phyloP scores from a whole-genome alignment of 176 grass and related monocot species.

The Tillandsia fasciculata region DNA sequence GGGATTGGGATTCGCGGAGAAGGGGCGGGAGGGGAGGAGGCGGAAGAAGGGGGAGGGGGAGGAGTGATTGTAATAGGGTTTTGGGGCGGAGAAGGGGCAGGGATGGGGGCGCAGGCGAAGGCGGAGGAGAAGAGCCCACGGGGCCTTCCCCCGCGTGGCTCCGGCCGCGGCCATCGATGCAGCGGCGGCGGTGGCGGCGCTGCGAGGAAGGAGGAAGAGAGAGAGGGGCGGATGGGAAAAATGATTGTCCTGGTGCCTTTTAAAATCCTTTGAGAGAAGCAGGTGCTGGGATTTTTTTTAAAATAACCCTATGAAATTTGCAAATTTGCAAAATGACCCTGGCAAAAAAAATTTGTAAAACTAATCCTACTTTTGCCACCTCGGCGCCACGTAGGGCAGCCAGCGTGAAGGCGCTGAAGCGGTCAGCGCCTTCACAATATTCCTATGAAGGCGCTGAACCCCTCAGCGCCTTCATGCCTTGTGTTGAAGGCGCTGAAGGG shows the following conservation, averaged over 20 bases:
- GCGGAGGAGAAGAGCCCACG: slow-evolving; percentile 52
- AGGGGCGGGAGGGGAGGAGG: background rate
- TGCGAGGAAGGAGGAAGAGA: background rate
- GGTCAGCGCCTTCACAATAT: too few species aligned
- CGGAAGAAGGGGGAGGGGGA: background rate
- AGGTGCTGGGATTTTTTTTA: too few species aligned
- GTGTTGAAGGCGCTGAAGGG: too few species aligned
- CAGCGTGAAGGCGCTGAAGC: too few species aligned
- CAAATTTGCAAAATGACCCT: too few species aligned
- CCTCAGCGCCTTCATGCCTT: too few species aligned
- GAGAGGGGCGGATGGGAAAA: slow-evolving; percentile 7
- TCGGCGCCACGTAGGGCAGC: too few species aligned
- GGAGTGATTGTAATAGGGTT: background rate
- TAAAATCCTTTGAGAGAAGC: too few species aligned
- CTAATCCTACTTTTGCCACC: too few species aligned
- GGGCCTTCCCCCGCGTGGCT: slow-evolving; percentile 33
- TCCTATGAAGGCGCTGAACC: too few species aligned
- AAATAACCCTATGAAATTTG: too few species aligned
- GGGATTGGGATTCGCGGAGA: slow-evolving; percentile 19
- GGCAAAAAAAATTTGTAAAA: too few species aligned
- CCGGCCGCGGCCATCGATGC: slow-evolving; percentile 42
- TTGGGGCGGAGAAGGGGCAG: background rate
- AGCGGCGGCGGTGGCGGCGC: background rate
- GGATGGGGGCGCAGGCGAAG: slow-evolving; percentile 3
- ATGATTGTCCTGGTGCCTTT: background rate